Conservation (phyloP, 257 asterid species). For the Ocimum tenuiflorum region DNA sequence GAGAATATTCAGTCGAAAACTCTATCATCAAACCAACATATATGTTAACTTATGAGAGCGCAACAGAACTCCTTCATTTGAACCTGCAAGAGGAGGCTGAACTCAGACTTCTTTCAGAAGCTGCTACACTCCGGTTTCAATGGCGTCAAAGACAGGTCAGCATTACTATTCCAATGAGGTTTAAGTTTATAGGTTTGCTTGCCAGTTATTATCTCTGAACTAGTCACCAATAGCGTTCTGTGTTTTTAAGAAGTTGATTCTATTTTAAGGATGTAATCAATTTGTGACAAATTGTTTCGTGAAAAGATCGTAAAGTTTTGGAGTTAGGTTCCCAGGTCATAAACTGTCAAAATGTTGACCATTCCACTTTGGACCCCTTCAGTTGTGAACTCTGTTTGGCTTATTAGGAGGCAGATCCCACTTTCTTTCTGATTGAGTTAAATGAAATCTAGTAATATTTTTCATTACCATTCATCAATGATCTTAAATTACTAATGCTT, state of each 20-base stretch:
- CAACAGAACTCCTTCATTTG: conserved; percentile 85
- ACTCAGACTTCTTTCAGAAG: conserved; percentile 79
- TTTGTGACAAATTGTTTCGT: background rate
- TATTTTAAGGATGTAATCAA: background rate
- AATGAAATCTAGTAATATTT: background rate
- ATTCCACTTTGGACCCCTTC: conserved; percentile 4
- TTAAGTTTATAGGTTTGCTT: background rate
- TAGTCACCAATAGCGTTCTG: background rate
- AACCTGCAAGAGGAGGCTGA: conserved; percentile 90
- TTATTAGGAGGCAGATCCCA: background rate
- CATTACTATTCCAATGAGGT: conserved; percentile 13
- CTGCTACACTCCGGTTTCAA: conserved; percentile 67
- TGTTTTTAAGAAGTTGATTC: background rate
- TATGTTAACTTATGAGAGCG: conserved; percentile 96
- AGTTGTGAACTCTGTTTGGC: background rate
- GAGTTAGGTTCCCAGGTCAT: conserved; percentile 2
- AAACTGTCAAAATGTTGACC: background rate
- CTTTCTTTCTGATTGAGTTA: background rate
- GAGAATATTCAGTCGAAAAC: conserved; percentile 85
- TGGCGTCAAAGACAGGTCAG: conserved; percentile 90
- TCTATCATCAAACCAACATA: conserved; percentile 85
- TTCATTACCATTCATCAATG: background rate
- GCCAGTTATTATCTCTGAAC: conserved; percentile 11
- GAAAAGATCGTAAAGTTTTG: background rate
- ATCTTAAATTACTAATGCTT: background rate